Conservation (phyloP, 805 yeast species). For the Tetrapisispora taiwanensis region DNA sequence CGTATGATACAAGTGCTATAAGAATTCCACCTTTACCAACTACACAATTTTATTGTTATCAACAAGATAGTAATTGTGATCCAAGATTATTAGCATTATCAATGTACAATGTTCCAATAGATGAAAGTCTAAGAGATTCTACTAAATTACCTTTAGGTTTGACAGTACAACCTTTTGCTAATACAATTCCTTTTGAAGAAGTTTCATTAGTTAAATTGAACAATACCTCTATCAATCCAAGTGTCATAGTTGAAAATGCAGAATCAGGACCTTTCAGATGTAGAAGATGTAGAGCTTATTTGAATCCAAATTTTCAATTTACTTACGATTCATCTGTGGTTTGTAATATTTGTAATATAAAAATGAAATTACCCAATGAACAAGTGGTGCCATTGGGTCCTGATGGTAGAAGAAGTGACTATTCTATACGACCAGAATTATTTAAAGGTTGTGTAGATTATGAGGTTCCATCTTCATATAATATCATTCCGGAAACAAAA, state of each 20-base stretch:
- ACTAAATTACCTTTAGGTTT: constrained; percentile 77
- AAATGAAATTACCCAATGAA: constrained; percentile 57
- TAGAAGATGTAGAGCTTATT: constrained; percentile 80
- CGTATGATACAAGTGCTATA: constrained; percentile 65
- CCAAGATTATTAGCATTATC: constrained; percentile 72
- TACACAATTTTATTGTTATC: constrained; percentile 54
- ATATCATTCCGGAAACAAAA: constrained; percentile 34
- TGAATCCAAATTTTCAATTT: constrained; percentile 71
- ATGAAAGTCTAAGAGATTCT: constrained; percentile 55
- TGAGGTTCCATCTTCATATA: constrained; percentile 64
- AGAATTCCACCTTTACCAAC: constrained; percentile 80
- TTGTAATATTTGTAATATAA: constrained; percentile 81
- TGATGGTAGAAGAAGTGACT: constrained; percentile 54
- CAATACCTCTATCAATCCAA: constrained; percentile 17
- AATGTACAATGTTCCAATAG: constrained; percentile 72
- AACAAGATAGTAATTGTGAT: constrained; percentile 68
- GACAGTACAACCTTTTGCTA: constrained; percentile 78
- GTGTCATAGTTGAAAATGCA: background rate
- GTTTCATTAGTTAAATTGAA: constrained; percentile 42
- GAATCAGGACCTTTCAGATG: constrained; percentile 59
- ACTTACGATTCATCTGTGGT: constrained; percentile 51
- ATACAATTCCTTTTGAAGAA: constrained; percentile 35
- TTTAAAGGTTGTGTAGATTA: constrained; percentile 79
- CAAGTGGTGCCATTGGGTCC: constrained; percentile 55
- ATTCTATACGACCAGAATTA: constrained; percentile 41